Base-by-base conservation (phyloP, 2,329 filamentous ascomycete genomes). In the Davidsoniella virescens region DNA sequence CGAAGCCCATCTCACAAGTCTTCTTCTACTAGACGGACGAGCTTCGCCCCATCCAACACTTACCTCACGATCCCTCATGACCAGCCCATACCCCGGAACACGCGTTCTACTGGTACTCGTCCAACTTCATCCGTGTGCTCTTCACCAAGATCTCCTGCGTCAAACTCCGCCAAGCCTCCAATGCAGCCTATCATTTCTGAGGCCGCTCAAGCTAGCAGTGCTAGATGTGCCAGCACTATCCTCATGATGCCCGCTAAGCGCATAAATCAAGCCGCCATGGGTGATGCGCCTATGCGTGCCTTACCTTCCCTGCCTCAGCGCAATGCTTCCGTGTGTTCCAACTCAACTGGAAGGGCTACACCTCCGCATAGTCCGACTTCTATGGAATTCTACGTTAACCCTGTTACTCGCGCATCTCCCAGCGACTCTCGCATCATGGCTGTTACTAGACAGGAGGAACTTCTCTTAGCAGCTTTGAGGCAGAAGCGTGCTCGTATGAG, bases 401-500 rank as follows among this genome's bases (percentile, higher is more conserved):
- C 65, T 0, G 59, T 60, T 0, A 60, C 60, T 9, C 66, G 65
- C 2, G 67, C 68, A 0, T 58, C 65, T 7, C 61, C 66, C 40
- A 57, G 56, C 2, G 55, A 63, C 33, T 62, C 62, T 25, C 68
- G 73, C 1, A 64, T 76, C 50, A 76, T 78, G 69, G 71, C 73
- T 1, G 72, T 78, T 16, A 77, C 73, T 0, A 67, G 65, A 3
- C 73, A 77, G 54, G 75, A 78, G 54, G 72, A 78, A 59, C 70
- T 76, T 66, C 64, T 78, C 0, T 63, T 78, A 3, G 70, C 74
- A 2, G 75, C 75, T 2, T 64, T 78, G 40, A 67, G 75, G 7
- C 67, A 71, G 56, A 76, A 75, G 63, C 66, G 73, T n/a, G 69
- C 72, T 2, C 64, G 65, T n/a, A 74, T 75, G 69, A 69, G 71